Percentiles rank a stretch among this genome's conserved stretches.
Evolutionary conservation across 768 basidiomycete genomes (phyloP).

Genomic region (Leucosporidium creatinivorum): DNA sequence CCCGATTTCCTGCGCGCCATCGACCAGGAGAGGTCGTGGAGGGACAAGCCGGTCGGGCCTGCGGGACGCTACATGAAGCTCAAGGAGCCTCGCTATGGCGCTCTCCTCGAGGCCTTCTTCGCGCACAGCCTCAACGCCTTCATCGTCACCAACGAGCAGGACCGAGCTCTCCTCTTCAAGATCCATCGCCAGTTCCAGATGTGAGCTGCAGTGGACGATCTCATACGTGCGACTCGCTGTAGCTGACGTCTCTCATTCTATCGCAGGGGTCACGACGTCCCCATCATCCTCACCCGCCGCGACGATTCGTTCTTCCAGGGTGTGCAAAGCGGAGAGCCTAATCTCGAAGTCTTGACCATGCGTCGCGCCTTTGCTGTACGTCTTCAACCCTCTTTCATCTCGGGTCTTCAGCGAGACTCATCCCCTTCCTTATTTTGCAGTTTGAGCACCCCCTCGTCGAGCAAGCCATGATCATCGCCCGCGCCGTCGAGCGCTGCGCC

Average conservation of each 20-base stretch:
- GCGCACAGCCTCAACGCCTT: conserved; percentile 57
- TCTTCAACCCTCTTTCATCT: no score
- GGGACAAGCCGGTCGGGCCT: conserved; percentile 48
- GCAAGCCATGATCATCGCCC: conserved; percentile 71
- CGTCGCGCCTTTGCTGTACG: conserved; percentile 72
- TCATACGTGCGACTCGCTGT: not conserved
- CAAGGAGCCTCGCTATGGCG: conserved; percentile 61
- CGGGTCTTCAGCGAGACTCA: no score
- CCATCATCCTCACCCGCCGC: conserved; percentile 55
- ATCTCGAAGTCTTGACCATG: conserved; percentile 58
- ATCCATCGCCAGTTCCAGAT: conserved; percentile 42
- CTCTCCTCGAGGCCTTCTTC: conserved; percentile 59
- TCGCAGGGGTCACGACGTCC: conserved; percentile 46
- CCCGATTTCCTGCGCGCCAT: conserved; percentile 39
- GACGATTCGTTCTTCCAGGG: conserved; percentile 66
- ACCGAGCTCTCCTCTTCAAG: conserved; percentile 53
- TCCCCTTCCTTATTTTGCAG: no score
- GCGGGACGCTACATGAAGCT: conserved; percentile 71
- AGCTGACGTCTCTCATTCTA: not conserved
- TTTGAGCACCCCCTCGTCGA: conserved; percentile 53
- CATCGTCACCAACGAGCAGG: conserved; percentile 63
- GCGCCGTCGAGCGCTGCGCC: conserved; percentile 62
- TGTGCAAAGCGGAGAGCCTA: conserved; percentile 64
- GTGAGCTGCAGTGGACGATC: not conserved
- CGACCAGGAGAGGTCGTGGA: conserved; percentile 33